phyloP scores from a whole-genome alignment of 78 protist genomes.

The Dictyostelium discoideum region DNA sequence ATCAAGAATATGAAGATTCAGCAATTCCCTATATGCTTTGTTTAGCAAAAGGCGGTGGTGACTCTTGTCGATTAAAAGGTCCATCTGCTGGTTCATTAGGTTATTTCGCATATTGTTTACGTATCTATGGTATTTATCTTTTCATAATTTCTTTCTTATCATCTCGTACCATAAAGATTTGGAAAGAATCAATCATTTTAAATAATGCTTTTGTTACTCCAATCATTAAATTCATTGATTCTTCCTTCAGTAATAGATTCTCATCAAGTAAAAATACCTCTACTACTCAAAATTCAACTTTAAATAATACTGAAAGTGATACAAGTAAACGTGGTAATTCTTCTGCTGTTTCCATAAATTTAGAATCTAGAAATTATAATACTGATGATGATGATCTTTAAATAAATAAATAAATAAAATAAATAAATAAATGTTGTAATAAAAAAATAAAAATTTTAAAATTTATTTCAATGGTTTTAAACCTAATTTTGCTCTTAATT shows the following conservation, averaged over 20 bases:
- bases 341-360: not conserved
- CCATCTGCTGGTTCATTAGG: slow-evolving; percentile 36
- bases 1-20: not conserved
- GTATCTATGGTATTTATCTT: slow-evolving; percentile 38
- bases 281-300: not conserved
- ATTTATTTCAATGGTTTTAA: slow-evolving; percentile 49
- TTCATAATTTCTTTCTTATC: slow-evolving; percentile 41
- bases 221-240: not conserved
- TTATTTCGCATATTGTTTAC: slow-evolving; percentile 13
- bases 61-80: slow-evolving; percentile 1
- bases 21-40: slow-evolving; percentile 14
- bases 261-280: not conserved
- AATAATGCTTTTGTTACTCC: not conserved
- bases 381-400: not conserved
- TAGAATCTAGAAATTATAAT: not conserved
- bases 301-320: not conserved
- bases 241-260: not conserved
- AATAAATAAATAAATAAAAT: not conserved
- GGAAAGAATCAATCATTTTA: slow-evolving; percentile 21
- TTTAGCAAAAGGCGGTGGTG: not conserved
- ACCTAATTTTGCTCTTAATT: slow-evolving; percentile 64
- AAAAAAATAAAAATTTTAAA: not conserved
- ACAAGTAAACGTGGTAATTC: not conserved
- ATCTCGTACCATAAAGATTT: not conserved
- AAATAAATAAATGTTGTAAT: not conserved